Evolutionary conservation across 2,329 filamentous ascomycete species (phyloP), one percentile per base, ranked within the genome.

Genomic region (Aspergillus viridinutans): DNA sequence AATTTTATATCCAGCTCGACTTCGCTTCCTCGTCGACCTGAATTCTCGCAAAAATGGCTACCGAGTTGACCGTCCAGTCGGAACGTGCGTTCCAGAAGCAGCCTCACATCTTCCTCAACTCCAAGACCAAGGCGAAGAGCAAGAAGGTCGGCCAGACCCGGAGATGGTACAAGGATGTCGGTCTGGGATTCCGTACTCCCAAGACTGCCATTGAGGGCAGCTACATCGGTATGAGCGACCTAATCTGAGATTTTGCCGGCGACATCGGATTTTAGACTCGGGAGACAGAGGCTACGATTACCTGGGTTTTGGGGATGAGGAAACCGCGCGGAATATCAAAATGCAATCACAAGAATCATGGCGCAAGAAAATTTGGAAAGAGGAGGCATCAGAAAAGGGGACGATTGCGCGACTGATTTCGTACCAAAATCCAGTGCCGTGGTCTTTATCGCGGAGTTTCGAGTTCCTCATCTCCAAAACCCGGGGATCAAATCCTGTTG

Each of bases 81-180:
- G 94, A 99, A 89, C 93, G 94, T 85, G 94, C 94, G 86, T 99
- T 90, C 90, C 94, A 97, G 84, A 99, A 99, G 89, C 93, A 99
- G 87, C 94, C 94, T 81, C 94, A 99, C 83, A 96, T 99, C 86
- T 99, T 97, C 90, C 87, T 90, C 76, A 97, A 97, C 89, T 85
- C 89, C 78, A 99, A 99, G 89, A 83, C 84, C 80, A 91, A 92
- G 85, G 82, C 87, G 78, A 90, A 89, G 79, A 83, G 83, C 80
- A 88, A 81, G 74, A 81, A 88, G 79, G 89, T 89, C 73, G 92
- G 92, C 80, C 95, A 96, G 88, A 89, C 90, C 74, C 89, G 90
- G 82, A 88, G 92, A 92, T 93, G 88, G 92, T 97, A 96, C 83
- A 99, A 99, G 90, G 94, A 99, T 78, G 92, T 99, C 74, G 94